Conservation (phyloP, 2,329 filamentous ascomycete species). For the Cordyceps fumosorosea region DNA sequence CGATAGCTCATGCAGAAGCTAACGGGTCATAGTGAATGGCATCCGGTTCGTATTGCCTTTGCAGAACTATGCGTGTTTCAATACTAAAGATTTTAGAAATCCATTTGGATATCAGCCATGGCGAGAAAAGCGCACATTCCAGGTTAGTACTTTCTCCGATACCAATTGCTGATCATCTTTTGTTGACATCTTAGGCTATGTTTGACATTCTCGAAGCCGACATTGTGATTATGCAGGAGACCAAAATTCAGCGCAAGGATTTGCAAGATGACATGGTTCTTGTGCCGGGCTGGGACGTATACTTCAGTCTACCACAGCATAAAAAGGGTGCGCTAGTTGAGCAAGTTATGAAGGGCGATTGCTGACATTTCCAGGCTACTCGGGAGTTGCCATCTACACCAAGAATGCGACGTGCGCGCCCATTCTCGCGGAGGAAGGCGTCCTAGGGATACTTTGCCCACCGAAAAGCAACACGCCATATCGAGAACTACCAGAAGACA, state of each 20-base stretch:
- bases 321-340: constrained; percentile 65
- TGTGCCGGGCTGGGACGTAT: constrained; percentile 91
- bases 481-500: constrained; percentile 62
- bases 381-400: constrained; percentile 91
- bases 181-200: constrained; percentile 57
- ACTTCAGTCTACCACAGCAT: constrained; percentile 84
- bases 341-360: too few species aligned
- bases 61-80: not conserved
- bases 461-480: constrained; percentile 67
- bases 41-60: constrained; percentile 53
- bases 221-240: constrained; percentile 91
- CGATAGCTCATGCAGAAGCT: not conserved
- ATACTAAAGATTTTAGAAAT: constrained; percentile 45
- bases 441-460: constrained; percentile 71
- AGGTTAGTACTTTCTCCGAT: constrained; percentile 37
- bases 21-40: constrained; percentile 57
- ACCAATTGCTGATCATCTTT: not conserved
- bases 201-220: constrained; percentile 90
- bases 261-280: constrained; percentile 93
- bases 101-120: constrained; percentile 82
- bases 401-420: constrained; percentile 79
- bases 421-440: constrained; percentile 87
- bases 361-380: constrained; percentile 60
- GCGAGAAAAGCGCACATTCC: constrained; percentile 63
- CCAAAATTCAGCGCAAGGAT: constrained; percentile 92